These are phyloP conservation scores for Coccomyxa sp. DNA, from an alignment of 139 green algal species.

Conservation along the genomic window DNA sequence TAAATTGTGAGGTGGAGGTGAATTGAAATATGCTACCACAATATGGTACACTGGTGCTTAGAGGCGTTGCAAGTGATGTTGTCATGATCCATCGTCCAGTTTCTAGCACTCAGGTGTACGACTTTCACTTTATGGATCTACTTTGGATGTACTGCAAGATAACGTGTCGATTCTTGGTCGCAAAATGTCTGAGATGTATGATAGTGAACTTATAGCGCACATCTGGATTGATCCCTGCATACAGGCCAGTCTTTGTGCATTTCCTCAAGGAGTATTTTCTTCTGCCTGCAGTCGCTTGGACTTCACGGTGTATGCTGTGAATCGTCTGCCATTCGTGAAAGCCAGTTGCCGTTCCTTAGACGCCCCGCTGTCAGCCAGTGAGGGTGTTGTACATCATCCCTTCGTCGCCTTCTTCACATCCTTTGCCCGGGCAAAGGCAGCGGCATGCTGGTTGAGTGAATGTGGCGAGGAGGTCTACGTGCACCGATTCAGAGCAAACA, in stretches of 20 bases:
- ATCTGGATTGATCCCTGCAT: no score
- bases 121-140: no score
- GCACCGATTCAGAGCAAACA: neutral
- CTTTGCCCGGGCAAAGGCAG: neutral
- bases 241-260: neutral
- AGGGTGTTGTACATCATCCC: neutral
- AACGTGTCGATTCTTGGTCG: no score
- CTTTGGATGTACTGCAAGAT: no score
- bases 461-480: neutral
- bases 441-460: neutral
- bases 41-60: no score
- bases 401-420: neutral
- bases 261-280: neutral
- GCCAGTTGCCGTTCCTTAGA: neutral
- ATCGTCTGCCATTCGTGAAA: neutral
- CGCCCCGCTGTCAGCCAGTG: neutral
- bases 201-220: no score
- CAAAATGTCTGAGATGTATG: no score
- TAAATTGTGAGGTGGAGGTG: no score
- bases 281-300: neutral
- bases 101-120: no score
- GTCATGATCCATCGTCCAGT: no score
- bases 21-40: no score
- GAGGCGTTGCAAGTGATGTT: no score
- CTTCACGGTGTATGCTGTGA: neutral